Conservation (phyloP, 2,329 filamentous ascomycete genomes). For the Cladosporium sp. region DNA sequence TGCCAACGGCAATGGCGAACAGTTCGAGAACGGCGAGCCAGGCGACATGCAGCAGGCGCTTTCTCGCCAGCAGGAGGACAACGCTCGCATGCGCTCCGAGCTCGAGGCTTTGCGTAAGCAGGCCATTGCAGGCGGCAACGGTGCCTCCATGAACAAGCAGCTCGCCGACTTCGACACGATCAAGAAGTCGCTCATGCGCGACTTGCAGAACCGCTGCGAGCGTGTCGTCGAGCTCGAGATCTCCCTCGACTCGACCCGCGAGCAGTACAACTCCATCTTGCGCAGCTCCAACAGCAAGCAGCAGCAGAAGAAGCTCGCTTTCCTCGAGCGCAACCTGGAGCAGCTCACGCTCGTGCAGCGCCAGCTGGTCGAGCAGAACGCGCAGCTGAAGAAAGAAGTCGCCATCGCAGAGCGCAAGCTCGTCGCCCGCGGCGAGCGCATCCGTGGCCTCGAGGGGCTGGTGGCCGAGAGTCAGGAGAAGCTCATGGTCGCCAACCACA, state of each 20-base stretch:
- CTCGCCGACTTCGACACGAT: conserved; percentile 98
- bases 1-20: conserved; percentile 57
- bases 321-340: conserved; percentile 95
- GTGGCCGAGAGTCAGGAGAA: conserved; percentile 98
- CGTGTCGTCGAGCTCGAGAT: conserved; percentile 96
- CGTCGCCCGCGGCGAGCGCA: conserved; percentile 92
- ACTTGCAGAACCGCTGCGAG: conserved; percentile 96
- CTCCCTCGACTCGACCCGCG: conserved; percentile 89
- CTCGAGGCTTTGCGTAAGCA: conserved; percentile 75
- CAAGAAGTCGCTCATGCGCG: conserved; percentile 99
- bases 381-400: conserved; percentile 95
- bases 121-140: conserved; percentile 54
- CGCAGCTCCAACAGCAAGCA: conserved; percentile 95
- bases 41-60: conserved; percentile 72
- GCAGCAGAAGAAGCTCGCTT: conserved; percentile 99
- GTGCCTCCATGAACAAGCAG: conserved; percentile 87
- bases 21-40: conserved; percentile 25
- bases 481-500: conserved; percentile 91
- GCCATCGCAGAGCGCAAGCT: conserved; percentile 97
- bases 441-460: conserved; percentile 84
- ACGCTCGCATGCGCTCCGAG: conserved; percentile 69
- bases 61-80: conserved; percentile 71
- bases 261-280: conserved; percentile 98
- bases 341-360: conserved; percentile 95
- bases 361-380: conserved; percentile 97